These are phyloP conservation scores for Cladosporium halotolerans DNA, from an alignment of 2,329 filamentous ascomycete genomes.

Conservation along the genomic window DNA sequence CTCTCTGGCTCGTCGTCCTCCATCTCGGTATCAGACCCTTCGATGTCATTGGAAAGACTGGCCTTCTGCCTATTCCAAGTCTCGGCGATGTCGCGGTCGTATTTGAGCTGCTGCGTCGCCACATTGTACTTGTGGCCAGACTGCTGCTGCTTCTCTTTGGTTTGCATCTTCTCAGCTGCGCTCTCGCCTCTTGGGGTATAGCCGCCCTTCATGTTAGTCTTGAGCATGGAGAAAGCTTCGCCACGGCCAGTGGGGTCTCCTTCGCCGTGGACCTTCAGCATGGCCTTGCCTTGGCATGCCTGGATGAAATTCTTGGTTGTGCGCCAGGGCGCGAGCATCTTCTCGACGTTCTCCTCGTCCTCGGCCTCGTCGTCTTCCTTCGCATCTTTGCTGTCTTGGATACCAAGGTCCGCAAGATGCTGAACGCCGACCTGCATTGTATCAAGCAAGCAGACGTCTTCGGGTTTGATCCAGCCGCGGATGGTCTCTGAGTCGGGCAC, in stretches of 20 bases:
- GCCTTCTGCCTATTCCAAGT: slow-evolving; percentile 88
- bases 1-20: slow-evolving; percentile 52
- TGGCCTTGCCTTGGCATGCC: slow-evolving; percentile 88
- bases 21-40: slow-evolving; percentile 68
- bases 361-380: slow-evolving; percentile 61
- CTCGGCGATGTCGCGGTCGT: slow-evolving; percentile 81
- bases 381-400: slow-evolving; percentile 57
- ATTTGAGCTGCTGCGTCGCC: slow-evolving; percentile 84
- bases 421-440: slow-evolving; percentile 95
- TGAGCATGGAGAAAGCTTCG: slow-evolving; percentile 93
- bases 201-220: slow-evolving; percentile 97
- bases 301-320: slow-evolving; percentile 95
- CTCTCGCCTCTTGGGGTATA: slow-evolving; percentile 88
- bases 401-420: slow-evolving; percentile 84
- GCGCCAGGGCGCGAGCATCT: slow-evolving; percentile 91
- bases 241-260: slow-evolving; percentile 92
- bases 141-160: slow-evolving; percentile 60
- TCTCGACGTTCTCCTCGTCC: slow-evolving; percentile 66
- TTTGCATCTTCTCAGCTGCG: slow-evolving; percentile 78
- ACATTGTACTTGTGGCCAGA: slow-evolving; percentile 97
- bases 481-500: slow-evolving; percentile 76
- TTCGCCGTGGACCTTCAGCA: slow-evolving; percentile 90
- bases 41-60: slow-evolving; percentile 66
- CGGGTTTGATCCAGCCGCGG: slow-evolving; percentile 83
- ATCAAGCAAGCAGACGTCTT: slow-evolving; percentile 90